Evolutionary conservation across 75 land plant species (phyloP), one percentile per base, ranked within the genome.

Genomic region (Pinus albicaulis): DNA sequence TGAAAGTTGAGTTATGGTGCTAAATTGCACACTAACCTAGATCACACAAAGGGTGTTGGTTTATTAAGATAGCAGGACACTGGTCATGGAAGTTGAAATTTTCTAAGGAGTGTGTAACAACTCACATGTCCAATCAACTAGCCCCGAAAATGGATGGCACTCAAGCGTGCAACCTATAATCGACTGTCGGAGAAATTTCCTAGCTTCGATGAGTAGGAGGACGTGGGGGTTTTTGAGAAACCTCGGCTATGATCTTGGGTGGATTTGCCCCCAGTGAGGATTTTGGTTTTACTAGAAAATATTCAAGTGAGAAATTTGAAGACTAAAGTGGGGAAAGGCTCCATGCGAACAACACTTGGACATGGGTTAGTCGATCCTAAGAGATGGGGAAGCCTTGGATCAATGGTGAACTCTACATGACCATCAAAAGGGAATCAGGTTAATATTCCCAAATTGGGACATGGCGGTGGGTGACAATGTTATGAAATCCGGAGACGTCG

Each of bases 331-430:
- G 76, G 44, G 78, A 68, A 65, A 41, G 70, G 62, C 58, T 78
- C 74, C 80, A 78, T 71, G 74, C 58, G 74, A 78, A 72, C 62
- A 41, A 22, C 78, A 73, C 5, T 73, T 73, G 74, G 52, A 44
- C 74, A 73, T 73, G 74, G 74, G 74, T 73, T 20, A 76, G 77
- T 76, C 77, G 69, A 25, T 76, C 77, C 77, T 76, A n/a, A 76
- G 77, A 66, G 41, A 38, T 15, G 17, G 71, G 36, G 14, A 13
- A 26, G 17, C 19, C 3, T 6, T 17, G 44, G 1, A 5, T 5
- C 44, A 5, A 38, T 0, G 44, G 44, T 38, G 44, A 1, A 4
- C 44, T 38, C 3, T 4, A 3, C 44, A 28, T 28, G 28, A 28
- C 3, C 5, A 38, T 31, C 44, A 31, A 31, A 31, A 31, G 44